These are phyloP conservation scores for Candida multigemmis DNA, from an alignment of 805 yeast genomes.

Conservation along the genomic window DNA sequence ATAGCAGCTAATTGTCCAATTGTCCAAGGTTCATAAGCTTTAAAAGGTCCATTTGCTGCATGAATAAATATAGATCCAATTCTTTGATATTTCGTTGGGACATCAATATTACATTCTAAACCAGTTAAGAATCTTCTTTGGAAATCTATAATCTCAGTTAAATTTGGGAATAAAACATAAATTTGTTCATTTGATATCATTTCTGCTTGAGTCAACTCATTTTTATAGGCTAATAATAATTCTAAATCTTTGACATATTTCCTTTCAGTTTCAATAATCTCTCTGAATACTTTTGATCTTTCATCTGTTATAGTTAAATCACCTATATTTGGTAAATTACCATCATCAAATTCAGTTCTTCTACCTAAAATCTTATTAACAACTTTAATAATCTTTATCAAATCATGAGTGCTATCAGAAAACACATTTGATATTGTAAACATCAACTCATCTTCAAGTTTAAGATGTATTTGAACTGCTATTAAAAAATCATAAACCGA, in stretches of 20 bases:
- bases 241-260: conserved; percentile 90
- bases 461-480: conserved; percentile 72
- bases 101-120: conserved; percentile 75
- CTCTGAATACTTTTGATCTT: conserved; percentile 72
- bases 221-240: conserved; percentile 55
- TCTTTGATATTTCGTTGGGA: conserved; percentile 68
- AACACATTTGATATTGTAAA: conserved; percentile 89
- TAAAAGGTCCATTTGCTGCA: conserved; percentile 72
- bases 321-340: conserved; percentile 14
- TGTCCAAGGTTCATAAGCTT: conserved; percentile 90
- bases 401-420: conserved; percentile 69
- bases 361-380: conserved; percentile 45
- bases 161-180: conserved; percentile 76
- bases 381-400: conserved; percentile 66
- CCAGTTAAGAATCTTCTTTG: conserved; percentile 87
- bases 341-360: conserved; percentile 35
- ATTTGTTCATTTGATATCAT: conserved; percentile 70
- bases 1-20: conserved; percentile 82
- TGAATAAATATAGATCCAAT: conserved; percentile 84
- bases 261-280: conserved; percentile 82
- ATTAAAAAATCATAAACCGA: conserved; percentile 83
- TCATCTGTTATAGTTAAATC: conserved; percentile 38
- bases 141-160: conserved; percentile 77
- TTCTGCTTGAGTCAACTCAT: conserved; percentile 57
- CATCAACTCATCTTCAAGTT: conserved; percentile 69